Conservation (phyloP, 164 flowering plant genomes). For the Sedum album region DNA sequence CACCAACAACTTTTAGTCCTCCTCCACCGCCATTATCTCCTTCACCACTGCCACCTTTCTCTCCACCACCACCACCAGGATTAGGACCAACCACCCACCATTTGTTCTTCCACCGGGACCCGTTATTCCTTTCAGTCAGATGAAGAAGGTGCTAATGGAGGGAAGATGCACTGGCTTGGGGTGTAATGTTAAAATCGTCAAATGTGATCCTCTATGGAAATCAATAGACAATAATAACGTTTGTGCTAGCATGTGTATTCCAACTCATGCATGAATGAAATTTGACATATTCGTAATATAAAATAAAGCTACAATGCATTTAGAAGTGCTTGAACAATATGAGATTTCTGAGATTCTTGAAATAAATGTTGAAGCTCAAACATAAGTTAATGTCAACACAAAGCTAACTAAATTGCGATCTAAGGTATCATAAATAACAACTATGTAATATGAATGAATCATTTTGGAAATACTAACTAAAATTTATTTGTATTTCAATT, state of each 20-base stretch:
- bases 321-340: too few relatives aligned
- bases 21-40: neutral
- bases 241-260: neutral
- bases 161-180: neutral
- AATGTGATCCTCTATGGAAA: neutral
- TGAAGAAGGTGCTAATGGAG: neutral
- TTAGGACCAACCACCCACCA: neutral
- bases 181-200: neutral
- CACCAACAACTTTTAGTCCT: neutral
- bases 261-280: constrained; percentile 1
- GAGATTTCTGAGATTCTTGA: too few relatives aligned
- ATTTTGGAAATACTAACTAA: too few relatives aligned
- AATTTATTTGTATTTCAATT: too few relatives aligned
- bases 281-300: too few relatives aligned
- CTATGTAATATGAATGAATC: too few relatives aligned
- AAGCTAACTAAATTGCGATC: too few relatives aligned
- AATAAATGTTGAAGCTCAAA: too few relatives aligned
- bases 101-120: neutral
- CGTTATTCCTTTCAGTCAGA: neutral
- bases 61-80: neutral
- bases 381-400: too few relatives aligned
- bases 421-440: too few relatives aligned
- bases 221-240: neutral
- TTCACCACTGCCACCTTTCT: neutral
- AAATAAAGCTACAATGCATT: too few relatives aligned